Evolutionary conservation across 1,284 basidiomycete genomes (phyloP).

Genomic region (Ceratobasidium sp.): DNA sequence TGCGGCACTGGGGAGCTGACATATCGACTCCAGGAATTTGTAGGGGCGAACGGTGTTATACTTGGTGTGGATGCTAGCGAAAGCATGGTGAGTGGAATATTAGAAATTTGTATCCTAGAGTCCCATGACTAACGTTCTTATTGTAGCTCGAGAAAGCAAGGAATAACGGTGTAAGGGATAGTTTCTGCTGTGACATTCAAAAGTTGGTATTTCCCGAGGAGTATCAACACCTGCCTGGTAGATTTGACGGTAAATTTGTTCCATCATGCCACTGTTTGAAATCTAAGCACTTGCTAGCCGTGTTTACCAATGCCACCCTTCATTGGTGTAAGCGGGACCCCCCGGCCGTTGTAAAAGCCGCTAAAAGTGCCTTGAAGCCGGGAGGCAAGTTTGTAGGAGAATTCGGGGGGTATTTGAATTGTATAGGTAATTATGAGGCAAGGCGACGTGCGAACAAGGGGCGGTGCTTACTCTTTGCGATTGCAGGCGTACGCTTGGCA

Average conservation of each 20-base stretch:
- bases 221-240: slow-evolving; percentile 41
- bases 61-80: slow-evolving; percentile 73
- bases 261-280: no score
- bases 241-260: slow-evolving; percentile 62
- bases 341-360: slow-evolving; percentile 63
- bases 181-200: slow-evolving; percentile 62
- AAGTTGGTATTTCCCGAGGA: slow-evolving; percentile 51
- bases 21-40: slow-evolving; percentile 58
- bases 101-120: background rate
- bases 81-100: slow-evolving; percentile 65
- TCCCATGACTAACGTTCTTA: background rate
- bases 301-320: slow-evolving; percentile 78
- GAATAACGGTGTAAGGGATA: slow-evolving; percentile 56
- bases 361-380: slow-evolving; percentile 64
- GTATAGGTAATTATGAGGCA: slow-evolving; percentile 57
- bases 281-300: slow-evolving; percentile 61
- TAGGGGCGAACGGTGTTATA: slow-evolving; percentile 62
- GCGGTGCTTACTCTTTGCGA: background rate
- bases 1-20: slow-evolving; percentile 85
- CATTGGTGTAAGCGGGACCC: slow-evolving; percentile 86
- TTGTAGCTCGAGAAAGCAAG: slow-evolving; percentile 64
- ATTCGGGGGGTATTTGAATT: slow-evolving; percentile 78
- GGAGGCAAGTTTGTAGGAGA: slow-evolving; percentile 70
- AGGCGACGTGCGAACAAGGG: background rate
- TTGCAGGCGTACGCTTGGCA: slow-evolving; percentile 64